These are phyloP conservation scores for Favolaschia claudopus DNA, from an alignment of 768 basidiomycete species.

Conservation along the genomic window DNA sequence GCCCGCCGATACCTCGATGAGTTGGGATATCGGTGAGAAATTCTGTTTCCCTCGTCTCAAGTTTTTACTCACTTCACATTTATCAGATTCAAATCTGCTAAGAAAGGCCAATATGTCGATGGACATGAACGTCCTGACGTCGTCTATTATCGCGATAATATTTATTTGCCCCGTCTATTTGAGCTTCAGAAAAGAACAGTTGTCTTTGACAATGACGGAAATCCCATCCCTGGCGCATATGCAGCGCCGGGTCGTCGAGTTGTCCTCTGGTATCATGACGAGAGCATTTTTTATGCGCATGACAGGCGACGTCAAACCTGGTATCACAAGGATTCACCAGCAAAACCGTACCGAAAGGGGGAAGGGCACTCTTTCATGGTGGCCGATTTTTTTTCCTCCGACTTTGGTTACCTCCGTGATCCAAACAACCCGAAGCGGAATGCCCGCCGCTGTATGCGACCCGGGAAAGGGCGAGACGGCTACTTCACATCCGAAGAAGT, in stretches of 20 bases:
- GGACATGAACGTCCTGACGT: constrained; percentile 41
- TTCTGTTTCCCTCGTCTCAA: background rate
- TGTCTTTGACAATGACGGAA: constrained; percentile 5
- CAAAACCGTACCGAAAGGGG: constrained; percentile 38
- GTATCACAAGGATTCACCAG: constrained; percentile 25
- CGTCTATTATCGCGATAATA: constrained; percentile 29
- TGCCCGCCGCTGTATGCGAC: no score
- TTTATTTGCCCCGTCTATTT: constrained; percentile 28
- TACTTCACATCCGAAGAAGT: no score
- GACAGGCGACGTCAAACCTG: constrained; percentile 33
- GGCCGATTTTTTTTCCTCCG: constrained; percentile 43
- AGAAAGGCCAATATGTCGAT: constrained; percentile 36
- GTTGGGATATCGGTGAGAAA: constrained; percentile 31
- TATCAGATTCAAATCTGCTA: constrained; percentile 1
- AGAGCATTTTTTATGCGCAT: constrained; percentile 46
- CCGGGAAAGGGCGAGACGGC: constrained; percentile 29
- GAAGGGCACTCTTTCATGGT: constrained; percentile 44
- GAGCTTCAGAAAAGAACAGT: constrained; percentile 10
- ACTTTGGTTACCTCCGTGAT: no score
- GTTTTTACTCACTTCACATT: background rate
- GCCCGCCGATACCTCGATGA: constrained; percentile 33
- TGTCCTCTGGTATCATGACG: constrained; percentile 36
- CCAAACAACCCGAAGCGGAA: no score
- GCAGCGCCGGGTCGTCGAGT: background rate
- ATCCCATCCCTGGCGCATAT: no score